These are phyloP conservation scores for Bacidia rubella DNA, from an alignment of 495 filamentous ascomycete species.

Conservation along the genomic window DNA sequence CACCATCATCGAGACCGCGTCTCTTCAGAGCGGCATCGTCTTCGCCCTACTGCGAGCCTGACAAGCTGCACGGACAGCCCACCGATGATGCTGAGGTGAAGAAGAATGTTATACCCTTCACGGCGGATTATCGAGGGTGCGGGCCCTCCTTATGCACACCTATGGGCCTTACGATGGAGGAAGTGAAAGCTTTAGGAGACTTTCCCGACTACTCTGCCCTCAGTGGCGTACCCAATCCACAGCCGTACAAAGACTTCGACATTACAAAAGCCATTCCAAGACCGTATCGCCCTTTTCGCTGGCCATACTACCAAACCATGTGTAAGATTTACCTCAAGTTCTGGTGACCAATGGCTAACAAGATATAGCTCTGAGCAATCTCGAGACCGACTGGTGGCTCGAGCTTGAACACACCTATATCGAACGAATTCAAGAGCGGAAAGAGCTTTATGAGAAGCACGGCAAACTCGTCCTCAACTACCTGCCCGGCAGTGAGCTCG, in stretches of 20 bases:
- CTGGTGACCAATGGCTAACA: constrained; percentile 11
- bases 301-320: constrained; percentile 90
- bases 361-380: constrained; percentile 54
- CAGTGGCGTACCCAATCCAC: constrained; percentile 65
- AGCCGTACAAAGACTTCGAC: constrained; percentile 49
- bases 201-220: constrained; percentile 74
- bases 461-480: constrained; percentile 50
- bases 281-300: constrained; percentile 70
- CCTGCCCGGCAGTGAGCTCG: constrained; percentile 68
- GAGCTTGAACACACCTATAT: constrained; percentile 72
- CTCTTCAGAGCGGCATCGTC: constrained; percentile 26
- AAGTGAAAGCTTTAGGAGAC: constrained; percentile 61
- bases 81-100: constrained; percentile 23
- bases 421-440: constrained; percentile 55
- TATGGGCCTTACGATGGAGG: constrained; percentile 49
- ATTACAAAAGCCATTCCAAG: constrained; percentile 52
- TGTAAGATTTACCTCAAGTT: constrained; percentile 40
- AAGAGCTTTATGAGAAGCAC: constrained; percentile 50
- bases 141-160: constrained; percentile 35
- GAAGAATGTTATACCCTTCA: constrained; percentile 31
- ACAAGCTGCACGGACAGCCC: constrained; percentile 10
- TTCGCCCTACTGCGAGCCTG: constrained; percentile 12
- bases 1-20: constrained; percentile 40
- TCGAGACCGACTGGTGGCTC: constrained; percentile 84
- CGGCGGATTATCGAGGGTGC: constrained; percentile 28